Evolutionary conservation across 306 rosid species (phyloP).

Genomic region (Trichosanthes truncata): DNA sequence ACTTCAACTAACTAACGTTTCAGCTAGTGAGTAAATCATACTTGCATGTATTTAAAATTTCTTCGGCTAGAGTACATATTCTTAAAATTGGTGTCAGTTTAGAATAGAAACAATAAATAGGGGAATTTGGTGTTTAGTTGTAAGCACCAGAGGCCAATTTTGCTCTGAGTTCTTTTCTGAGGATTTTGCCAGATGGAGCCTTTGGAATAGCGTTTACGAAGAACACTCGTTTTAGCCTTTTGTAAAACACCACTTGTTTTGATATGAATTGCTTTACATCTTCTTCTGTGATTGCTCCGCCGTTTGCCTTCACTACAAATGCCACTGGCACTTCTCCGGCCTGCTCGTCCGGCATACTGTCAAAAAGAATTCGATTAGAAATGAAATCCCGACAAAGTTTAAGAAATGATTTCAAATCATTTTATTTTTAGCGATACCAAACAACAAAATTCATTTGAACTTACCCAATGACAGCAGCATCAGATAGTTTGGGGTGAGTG

Average conservation of each 20-base stretch:
- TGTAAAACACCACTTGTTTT: conserved; percentile 38
- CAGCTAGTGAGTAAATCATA: too few relatives aligned
- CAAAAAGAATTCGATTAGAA: background rate
- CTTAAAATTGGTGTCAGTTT: background rate
- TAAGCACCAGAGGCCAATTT: background rate
- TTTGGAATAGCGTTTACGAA: background rate
- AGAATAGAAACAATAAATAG: background rate
- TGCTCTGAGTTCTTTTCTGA: background rate
- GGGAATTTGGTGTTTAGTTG: background rate
- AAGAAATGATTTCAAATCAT: too few relatives aligned
- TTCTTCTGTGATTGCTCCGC: conserved; percentile 35
- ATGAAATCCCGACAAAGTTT: background rate
- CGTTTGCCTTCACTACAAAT: conserved; percentile 49
- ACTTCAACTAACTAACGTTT: too few relatives aligned
- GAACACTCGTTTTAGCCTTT: background rate
- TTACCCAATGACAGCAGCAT: conserved; percentile 44
- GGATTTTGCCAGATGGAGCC: background rate
- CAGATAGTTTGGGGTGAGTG: conserved; percentile 55
- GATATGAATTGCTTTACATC: conserved; percentile 55
- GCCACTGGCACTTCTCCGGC: conserved; percentile 93
- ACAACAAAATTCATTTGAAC: background rate
- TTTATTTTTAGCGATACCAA: too few relatives aligned
- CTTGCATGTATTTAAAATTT: too few relatives aligned
- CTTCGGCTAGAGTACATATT: too few relatives aligned
- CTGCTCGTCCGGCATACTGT: conserved; percentile 63